phyloP scores from a whole-genome alignment of 106 monocot species.

The Cymbidium sinense region DNA sequence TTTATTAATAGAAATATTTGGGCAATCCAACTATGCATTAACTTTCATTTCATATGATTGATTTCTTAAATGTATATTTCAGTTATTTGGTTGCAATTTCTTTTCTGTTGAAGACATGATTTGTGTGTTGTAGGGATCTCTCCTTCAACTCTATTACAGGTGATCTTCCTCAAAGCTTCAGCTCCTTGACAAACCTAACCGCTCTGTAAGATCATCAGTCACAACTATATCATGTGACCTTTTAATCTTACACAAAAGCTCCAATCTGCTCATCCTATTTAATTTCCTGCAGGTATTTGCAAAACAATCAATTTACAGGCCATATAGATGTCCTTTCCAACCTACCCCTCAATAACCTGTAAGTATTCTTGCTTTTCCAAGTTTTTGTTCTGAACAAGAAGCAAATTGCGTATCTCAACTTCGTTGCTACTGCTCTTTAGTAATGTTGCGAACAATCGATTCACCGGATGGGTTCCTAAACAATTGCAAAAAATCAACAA shows the following conservation, averaged over 20 bases:
- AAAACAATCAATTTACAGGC: slow-evolving; percentile 59
- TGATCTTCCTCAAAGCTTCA: slow-evolving; percentile 37
- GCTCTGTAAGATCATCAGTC: slow-evolving; percentile 21
- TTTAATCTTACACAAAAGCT: slow-evolving; percentile 1
- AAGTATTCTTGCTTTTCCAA: slow-evolving; percentile 14
- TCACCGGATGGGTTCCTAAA: slow-evolving; percentile 57
- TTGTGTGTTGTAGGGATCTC: slow-evolving; percentile 28
- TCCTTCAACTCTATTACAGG: slow-evolving; percentile 35
- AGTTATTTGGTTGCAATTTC: neutral
- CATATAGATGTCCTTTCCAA: slow-evolving; percentile 43
- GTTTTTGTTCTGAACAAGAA: neutral
- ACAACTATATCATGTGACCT: neutral
- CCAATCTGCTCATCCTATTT: neutral
- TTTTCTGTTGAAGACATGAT: neutral
- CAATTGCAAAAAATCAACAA: slow-evolving; percentile 39
- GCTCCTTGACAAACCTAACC: slow-evolving; percentile 27
- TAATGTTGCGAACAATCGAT: slow-evolving; percentile 57
- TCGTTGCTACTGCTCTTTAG: slow-evolving; percentile 16
- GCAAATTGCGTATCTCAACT: neutral
- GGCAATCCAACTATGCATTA: neutral
- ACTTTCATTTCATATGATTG: slow-evolving; percentile 4
- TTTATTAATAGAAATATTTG: neutral
- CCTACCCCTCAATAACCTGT: slow-evolving; percentile 54
- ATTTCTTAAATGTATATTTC: neutral
- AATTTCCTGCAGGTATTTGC: slow-evolving; percentile 35